Percentiles rank a stretch among this genome's conserved stretches.
These are phyloP conservation scores for Zelopaecilomyces penicillatus DNA, from an alignment of 2,329 filamentous ascomycete species.

Conservation along the genomic window DNA sequence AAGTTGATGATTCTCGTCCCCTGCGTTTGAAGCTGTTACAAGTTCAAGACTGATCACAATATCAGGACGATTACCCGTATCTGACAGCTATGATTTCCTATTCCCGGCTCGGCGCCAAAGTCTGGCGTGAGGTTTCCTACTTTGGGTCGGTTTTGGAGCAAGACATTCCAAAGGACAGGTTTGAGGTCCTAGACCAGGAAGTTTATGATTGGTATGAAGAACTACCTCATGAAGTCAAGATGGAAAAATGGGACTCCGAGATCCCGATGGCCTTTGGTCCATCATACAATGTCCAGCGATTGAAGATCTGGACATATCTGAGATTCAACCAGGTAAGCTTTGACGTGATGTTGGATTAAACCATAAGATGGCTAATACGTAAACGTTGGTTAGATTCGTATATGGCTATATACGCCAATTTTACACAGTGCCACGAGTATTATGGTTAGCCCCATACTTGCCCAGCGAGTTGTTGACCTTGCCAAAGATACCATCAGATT, in stretches of 20 bases:
- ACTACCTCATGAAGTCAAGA: slow-evolving; percentile 54
- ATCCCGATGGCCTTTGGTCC: slow-evolving; percentile 45
- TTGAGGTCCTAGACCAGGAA: slow-evolving; percentile 73
- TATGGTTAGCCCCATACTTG: slow-evolving; percentile 63
- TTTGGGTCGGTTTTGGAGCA: slow-evolving; percentile 52
- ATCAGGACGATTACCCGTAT: slow-evolving; percentile 53
- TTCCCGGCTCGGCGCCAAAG: slow-evolving; percentile 72
- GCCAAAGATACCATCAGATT: slow-evolving; percentile 71
- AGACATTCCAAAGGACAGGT: slow-evolving; percentile 63
- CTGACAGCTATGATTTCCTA: slow-evolving; percentile 79
- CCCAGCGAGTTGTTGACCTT: slow-evolving; percentile 64
- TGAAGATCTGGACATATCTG: slow-evolving; percentile 77
- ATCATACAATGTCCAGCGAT: slow-evolving; percentile 59
- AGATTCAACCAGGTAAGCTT: slow-evolving; percentile 63
- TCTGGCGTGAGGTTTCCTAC: slow-evolving; percentile 73
- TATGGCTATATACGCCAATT: slow-evolving; percentile 79
- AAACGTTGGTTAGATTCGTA: slow-evolving; percentile 51
- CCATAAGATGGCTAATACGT: slow-evolving; percentile 5
- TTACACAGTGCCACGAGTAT: slow-evolving; percentile 80
- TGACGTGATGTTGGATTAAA: neutral
- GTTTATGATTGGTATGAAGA: slow-evolving; percentile 79
- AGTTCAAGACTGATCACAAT: too few relatives aligned
- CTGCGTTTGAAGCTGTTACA: too few relatives aligned
- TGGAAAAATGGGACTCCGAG: slow-evolving; percentile 50
- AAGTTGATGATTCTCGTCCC: slow-evolving; percentile 21